Percentiles rank a stretch among this genome's conserved stretches.
Evolutionary conservation across 345 rosid species (phyloP).

Genomic region (Hypericum androsaemum): DNA sequence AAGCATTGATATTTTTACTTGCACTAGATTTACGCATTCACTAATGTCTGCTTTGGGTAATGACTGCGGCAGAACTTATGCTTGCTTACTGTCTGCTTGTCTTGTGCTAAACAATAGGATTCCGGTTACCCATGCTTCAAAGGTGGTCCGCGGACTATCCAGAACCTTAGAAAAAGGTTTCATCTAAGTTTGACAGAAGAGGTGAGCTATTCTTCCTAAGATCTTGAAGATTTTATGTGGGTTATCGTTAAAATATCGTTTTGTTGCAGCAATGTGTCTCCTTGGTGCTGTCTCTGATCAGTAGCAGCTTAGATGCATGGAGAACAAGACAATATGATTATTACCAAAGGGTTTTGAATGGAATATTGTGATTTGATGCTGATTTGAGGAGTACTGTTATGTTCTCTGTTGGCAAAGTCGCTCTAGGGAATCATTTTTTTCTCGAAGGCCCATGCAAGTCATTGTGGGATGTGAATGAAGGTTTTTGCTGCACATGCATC

Average conservation of each 20-base stretch:
- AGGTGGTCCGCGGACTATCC: slow-evolving; percentile 93
- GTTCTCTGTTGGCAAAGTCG: slow-evolving; percentile 15
- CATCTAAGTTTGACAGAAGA: slow-evolving; percentile 94
- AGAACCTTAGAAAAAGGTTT: slow-evolving; percentile 83
- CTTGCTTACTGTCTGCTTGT: not conserved
- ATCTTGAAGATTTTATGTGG: not conserved
- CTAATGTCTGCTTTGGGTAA: no score
- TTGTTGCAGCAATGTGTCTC: slow-evolving; percentile 93
- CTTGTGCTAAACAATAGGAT: slow-evolving; percentile 38
- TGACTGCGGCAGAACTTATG: no score
- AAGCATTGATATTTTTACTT: no score
- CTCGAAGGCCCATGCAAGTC: slow-evolving; percentile 3
- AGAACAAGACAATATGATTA: slow-evolving; percentile 96
- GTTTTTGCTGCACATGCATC: slow-evolving; percentile 1
- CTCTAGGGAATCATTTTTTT: slow-evolving; percentile 14
- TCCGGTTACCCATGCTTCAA: slow-evolving; percentile 98
- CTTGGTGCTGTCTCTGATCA: slow-evolving; percentile 90
- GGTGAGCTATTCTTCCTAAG: slow-evolving; percentile 32
- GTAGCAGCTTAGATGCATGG: slow-evolving; percentile 99
- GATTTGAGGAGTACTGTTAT: slow-evolving; percentile 10
- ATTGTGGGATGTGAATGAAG: slow-evolving; percentile 8
- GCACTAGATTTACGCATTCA: no score
- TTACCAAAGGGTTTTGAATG: slow-evolving; percentile 93
- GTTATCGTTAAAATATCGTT: slow-evolving; percentile 12
- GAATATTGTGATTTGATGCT: slow-evolving; percentile 58